Evolutionary conservation across 1,284 basidiomycete species (phyloP), one percentile per base, ranked within the genome.

Genomic region (Paramarasmius palmivorus): DNA sequence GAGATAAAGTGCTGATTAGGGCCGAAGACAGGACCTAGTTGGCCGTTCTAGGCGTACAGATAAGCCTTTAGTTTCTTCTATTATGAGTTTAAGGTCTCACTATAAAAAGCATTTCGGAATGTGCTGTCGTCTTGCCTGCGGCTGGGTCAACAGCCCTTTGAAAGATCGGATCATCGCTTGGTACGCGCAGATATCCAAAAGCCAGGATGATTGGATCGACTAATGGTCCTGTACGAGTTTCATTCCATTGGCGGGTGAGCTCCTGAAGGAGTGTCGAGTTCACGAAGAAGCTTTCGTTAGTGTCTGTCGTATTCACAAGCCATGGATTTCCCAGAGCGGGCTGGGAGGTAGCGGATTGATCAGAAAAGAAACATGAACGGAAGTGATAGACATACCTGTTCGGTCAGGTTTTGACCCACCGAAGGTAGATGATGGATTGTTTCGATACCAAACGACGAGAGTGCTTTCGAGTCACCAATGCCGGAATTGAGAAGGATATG

Each of bases 351-450:
- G n/a, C n/a, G n/a, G n/a, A n/a, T n/a, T n/a, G n/a, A n/a, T n/a
- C n/a, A n/a, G n/a, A n/a, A n/a, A n/a, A n/a, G n/a, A n/a, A n/a
- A n/a, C n/a, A n/a, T n/a, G n/a, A n/a, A n/a, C n/a, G n/a, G n/a
- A n/a, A n/a, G n/a, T n/a, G n/a, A n/a, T n/a, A n/a, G n/a, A n/a
- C n/a, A n/a, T n/a, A n/a, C n/a, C n/a, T n/a, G n/a, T 25, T 54
- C 54, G n/a, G 50, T 50, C 20, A 56, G 3, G 23, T 56, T 56
- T 20, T 20, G 26, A 19, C 54, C 54, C 10, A 56, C 54, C n/a
- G 44, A 50, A 2, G 50, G 44, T 20, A 41, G 46, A 32, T 52
- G 37, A n/a, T 41, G 22, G n/a, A 51, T 32, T 29, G 45, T 39
- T 8, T 36, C 15, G 20, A 56, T 48, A 37, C 50, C 54, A 14